Base-by-base conservation (phyloP, 495 filamentous ascomycete species). In the Aspergillus ellipticus region DNA sequence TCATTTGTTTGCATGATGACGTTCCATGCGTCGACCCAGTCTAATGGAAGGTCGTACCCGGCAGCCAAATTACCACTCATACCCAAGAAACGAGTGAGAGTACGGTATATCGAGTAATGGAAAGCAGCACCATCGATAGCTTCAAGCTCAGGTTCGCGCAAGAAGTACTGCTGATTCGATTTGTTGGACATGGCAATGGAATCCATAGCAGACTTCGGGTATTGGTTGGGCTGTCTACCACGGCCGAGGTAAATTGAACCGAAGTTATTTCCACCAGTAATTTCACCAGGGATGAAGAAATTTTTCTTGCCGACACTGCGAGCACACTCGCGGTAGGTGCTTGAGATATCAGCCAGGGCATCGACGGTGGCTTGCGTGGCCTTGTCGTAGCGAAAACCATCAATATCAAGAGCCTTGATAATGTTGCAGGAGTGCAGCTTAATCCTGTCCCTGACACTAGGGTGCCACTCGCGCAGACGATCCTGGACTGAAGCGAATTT, bases 401-500 rank as follows among this genome's bases (percentile, higher is more conserved):
- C 85, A 37, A 89, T 80, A 61, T 89, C 85, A n/a, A 89, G 69
- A 47, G 77, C 80, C 19, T 69, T 65, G 43, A 89, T 84, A 1
- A 82, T 72, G 67, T 87, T 82, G 65, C 86, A 89, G 5, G 85
- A 85, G 53, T 89, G 87, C 24, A 74, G 79, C 42, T 80, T 75
- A 26, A 90, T 66, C 42, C 82, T 81, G 33, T 80, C 73, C 21
- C 74, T 66, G 3, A 89, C 87, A 31, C 74, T 74, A 3, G 84
- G 82, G 10, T 79, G 61, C 87, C 87, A 90, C 58, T 89, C 87
- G 26, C 87, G 82, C 9, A 90, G 74, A 55, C 87, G 85, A 62
- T 90, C 87, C 66, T 90, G 87, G 4, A 89, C 87, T 33, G 80
- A 87, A 28, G 85, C 84, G 64, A 89, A 89, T 59, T 89, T 89